phyloP scores from a whole-genome alignment of 169 alveolate genomes.

The Plasmodium sp. region DNA sequence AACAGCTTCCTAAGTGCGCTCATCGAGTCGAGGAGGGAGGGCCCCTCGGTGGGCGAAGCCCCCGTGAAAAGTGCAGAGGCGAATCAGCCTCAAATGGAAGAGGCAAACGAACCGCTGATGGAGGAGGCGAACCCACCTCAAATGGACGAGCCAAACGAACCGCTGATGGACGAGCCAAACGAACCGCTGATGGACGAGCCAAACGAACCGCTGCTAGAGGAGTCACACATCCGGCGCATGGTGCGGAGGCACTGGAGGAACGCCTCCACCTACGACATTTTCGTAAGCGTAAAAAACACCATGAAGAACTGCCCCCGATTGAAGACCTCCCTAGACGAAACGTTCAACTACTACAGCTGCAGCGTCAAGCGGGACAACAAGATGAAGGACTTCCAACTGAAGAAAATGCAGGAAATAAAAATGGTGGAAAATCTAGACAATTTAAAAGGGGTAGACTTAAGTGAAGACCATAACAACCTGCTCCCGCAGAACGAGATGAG shows the following conservation, averaged over 20 bases:
- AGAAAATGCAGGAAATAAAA: constrained; percentile 65
- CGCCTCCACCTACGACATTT: constrained; percentile 82
- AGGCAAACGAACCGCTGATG: not conserved
- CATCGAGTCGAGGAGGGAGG: constrained; percentile 20
- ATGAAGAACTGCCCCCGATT: constrained; percentile 81
- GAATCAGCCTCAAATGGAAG: not conserved
- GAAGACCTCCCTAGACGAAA: constrained; percentile 80
- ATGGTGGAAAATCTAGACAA: constrained; percentile 46
- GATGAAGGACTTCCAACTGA: constrained; percentile 50
- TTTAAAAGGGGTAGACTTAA: constrained; percentile 49
- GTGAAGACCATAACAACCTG: constrained; percentile 18
- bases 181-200: not conserved
- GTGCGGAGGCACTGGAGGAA: constrained; percentile 81
- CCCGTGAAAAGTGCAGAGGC: not conserved
- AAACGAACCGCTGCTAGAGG: not conserved
- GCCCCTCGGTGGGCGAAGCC: not conserved
- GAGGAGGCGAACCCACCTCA: not conserved
- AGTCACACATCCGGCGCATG: constrained; percentile 43
- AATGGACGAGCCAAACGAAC: too few species aligned
- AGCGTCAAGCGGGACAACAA: constrained; percentile 24
- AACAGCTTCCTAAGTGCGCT: constrained; percentile 3
- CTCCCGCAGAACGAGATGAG: constrained; percentile 32
- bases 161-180: too few species aligned
- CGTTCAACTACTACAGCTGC: constrained; percentile 76
- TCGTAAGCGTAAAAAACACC: constrained; percentile 76